phyloP scores from a whole-genome alignment of 306 rosid species.

The Aeschynomene evenia region DNA sequence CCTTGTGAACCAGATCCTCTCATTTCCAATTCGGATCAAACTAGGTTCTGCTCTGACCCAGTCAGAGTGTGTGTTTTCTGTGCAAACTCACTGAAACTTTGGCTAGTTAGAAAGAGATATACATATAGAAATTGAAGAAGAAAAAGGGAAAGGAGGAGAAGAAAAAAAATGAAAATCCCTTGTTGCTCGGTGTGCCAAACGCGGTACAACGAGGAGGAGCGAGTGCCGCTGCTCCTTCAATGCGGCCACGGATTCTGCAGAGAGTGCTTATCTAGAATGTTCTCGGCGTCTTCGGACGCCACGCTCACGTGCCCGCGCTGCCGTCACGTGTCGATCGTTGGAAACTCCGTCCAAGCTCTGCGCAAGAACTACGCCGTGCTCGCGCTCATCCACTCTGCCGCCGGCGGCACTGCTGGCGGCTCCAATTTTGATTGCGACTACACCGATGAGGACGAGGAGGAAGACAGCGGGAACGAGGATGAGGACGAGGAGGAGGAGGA shows the following conservation, averaged over 20 bases:
- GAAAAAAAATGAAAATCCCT: conserved; percentile 70
- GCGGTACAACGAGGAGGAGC: conserved; percentile 94
- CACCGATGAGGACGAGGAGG: conserved; percentile 69
- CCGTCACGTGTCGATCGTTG: conserved; percentile 86
- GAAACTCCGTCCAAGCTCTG: conserved; percentile 83
- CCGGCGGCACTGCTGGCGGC: background rate
- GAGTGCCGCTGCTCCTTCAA: conserved; percentile 95
- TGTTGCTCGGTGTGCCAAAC: conserved; percentile 94
- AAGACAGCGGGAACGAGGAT: conserved; percentile 33
- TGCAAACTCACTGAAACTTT: background rate
- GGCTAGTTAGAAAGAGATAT: background rate
- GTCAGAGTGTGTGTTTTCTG: conserved; percentile 10
- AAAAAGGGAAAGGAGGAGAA: background rate
- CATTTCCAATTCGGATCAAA: conserved; percentile 33
- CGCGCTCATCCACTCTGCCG: conserved; percentile 64
- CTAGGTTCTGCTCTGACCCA: conserved; percentile 10
- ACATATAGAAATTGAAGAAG: background rate
- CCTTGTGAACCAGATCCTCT: conserved; percentile 28
- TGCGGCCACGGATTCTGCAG: conserved; percentile 97
- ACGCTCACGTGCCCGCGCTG: conserved; percentile 82
- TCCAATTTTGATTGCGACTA: conserved; percentile 59
- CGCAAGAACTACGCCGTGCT: conserved; percentile 90
- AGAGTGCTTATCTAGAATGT: conserved; percentile 87
- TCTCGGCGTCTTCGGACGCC: conserved; percentile 64
- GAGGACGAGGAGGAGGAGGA: conserved; percentile 36